Conservation (phyloP, 805 yeast genomes). For the Starmera quercuum region DNA sequence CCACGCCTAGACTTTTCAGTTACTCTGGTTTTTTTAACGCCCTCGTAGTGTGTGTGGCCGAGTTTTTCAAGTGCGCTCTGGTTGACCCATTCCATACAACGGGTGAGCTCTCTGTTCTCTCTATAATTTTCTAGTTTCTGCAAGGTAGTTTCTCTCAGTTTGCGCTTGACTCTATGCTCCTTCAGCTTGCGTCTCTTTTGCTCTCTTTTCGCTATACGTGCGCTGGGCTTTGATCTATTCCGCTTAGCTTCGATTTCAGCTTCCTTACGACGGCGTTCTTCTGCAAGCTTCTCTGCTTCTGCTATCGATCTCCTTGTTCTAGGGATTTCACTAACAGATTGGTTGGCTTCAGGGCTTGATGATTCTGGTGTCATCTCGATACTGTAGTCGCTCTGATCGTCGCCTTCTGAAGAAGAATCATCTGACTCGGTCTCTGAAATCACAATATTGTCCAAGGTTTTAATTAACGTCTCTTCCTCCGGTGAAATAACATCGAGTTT, state of each 20-base stretch:
- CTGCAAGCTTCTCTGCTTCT: slow-evolving; percentile 12
- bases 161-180: slow-evolving; percentile 25
- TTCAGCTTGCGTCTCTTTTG: slow-evolving; percentile 22
- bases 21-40: slow-evolving; percentile 15
- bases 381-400: slow-evolving; percentile 6
- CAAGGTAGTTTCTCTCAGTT: slow-evolving; percentile 16
- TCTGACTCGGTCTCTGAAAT: slow-evolving; percentile 25
- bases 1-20: slow-evolving; percentile 4
- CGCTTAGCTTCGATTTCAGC: slow-evolving; percentile 5
- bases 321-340: slow-evolving; percentile 5
- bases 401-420: slow-evolving; percentile 14
- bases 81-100: slow-evolving; percentile 58
- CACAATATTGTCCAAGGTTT: slow-evolving; percentile 30
- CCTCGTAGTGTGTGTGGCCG: slow-evolving; percentile 51
- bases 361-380: slow-evolving; percentile 1
- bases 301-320: slow-evolving; percentile 21
- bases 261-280: slow-evolving; percentile 11
- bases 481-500: slow-evolving; percentile 34
- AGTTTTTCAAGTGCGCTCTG: slow-evolving; percentile 43
- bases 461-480: slow-evolving; percentile 33
- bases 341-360: slow-evolving; percentile 6
- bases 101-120: slow-evolving; percentile 32
- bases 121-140: slow-evolving; percentile 25
- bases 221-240: slow-evolving; percentile 24
- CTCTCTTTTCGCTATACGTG: slow-evolving; percentile 29